These are phyloP conservation scores for Collybiopsis confluens DNA, from an alignment of 768 basidiomycete species.

Conservation along the genomic window DNA sequence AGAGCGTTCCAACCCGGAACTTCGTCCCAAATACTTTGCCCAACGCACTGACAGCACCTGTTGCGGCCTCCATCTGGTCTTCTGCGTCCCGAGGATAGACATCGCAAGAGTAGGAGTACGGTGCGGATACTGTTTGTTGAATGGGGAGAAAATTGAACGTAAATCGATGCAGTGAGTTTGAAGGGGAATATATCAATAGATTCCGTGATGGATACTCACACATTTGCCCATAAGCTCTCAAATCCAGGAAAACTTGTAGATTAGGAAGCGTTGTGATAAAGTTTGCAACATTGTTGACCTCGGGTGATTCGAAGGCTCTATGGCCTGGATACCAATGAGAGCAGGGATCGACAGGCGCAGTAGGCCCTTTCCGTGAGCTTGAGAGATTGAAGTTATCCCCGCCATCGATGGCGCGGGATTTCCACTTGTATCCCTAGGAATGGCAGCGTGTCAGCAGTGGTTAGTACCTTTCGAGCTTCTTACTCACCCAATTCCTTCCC, in stretches of 20 bases:
- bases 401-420: conserved; percentile 23
- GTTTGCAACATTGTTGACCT: conserved; percentile 71
- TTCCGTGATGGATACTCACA: conserved; percentile 48
- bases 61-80: conserved; percentile 68
- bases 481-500: conserved; percentile 67
- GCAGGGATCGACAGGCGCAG: conserved; percentile 48
- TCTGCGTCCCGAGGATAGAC: conserved; percentile 65
- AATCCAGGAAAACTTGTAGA: conserved; percentile 65
- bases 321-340: conserved; percentile 74
- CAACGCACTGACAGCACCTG: conserved; percentile 60
- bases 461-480: not conserved
- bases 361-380: conserved; percentile 17
- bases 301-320: conserved; percentile 70
- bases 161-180: no score
- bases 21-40: conserved; percentile 47
- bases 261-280: conserved; percentile 51
- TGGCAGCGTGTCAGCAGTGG: not conserved
- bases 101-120: conserved; percentile 71
- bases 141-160: not conserved
- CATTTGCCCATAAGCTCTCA: conserved; percentile 83
- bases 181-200: no score
- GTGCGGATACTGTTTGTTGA: conserved; percentile 57
- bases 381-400: conserved; percentile 11
- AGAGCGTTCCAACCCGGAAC: conserved; percentile 41
- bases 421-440: conserved; percentile 72